Base-by-base conservation (phyloP, 2,329 filamentous ascomycete genomes). In the Xylaria sp. region DNA sequence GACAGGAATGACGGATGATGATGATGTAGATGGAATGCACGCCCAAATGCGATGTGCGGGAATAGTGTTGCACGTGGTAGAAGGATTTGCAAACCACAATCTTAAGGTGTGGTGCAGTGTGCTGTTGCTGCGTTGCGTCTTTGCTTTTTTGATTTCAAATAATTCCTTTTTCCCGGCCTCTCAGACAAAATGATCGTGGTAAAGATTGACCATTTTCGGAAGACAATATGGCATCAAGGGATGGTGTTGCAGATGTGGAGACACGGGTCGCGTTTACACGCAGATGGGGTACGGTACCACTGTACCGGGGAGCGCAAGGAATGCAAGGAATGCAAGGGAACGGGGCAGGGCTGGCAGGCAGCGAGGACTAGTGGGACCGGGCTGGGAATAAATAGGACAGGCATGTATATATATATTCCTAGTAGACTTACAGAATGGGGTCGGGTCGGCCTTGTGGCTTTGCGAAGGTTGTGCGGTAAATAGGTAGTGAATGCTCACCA, bases 201-300 rank as follows among this genome's bases (percentile, higher is more conserved):
- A 22, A 21, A 18, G 18, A 42, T n/a, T n/a, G n/a, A 9, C 9
- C 8, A 42, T 22, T 16, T n/a, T 44, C 6, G 40, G 24, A 41
- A 19, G 16, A 49, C 34, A 37, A 45, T 39, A 45, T 20, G 46
- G 50, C 46, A 40, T 42, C 46, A 50, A 29, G 38, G 45, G 19
- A 53, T 22, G 48, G 44, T 57, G 53, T 54, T 54, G 40, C 44
- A 34, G 48, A 26, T 29, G 45, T 52, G 54, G 54, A 34, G 54
- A 46, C 49, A 43, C 44, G 47, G 50, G 44, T 53, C 39, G 41
- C 40, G 19, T 22, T 22, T 34, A 48, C 29, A 45, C 48, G 21
- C 50, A 48, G 43, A 48, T 48, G 51, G 45, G n/a, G 37, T 9
- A 8, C 38, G 38, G 40, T 21, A 34, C 29, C 3, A 34, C 29